Percentiles rank a stretch among this genome's conserved stretches.
These are phyloP conservation scores for Penicillium malachiteum DNA, from an alignment of 495 filamentous ascomycete species.

Conservation along the genomic window DNA sequence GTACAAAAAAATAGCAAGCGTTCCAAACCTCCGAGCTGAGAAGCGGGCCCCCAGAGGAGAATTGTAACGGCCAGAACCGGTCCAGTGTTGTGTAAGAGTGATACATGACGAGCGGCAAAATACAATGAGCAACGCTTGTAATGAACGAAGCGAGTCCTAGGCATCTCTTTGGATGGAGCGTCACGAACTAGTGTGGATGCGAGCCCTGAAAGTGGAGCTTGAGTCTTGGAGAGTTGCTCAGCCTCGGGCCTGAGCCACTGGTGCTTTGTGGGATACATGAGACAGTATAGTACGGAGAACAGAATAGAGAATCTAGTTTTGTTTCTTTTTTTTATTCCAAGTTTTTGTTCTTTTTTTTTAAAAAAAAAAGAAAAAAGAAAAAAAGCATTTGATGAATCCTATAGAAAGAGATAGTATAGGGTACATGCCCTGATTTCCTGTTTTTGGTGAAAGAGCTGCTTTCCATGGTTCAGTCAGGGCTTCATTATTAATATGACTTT, in stretches of 20 bases:
- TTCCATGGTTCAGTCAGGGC: constrained; percentile 19
- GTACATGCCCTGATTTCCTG: constrained; percentile 5
- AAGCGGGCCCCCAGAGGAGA: background rate
- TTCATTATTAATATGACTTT: constrained; percentile 17
- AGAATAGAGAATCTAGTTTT: background rate
- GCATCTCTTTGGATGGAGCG: constrained; percentile 23
- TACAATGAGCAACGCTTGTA: constrained; percentile 16
- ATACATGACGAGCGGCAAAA: constrained; percentile 9
- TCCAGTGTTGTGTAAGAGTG: constrained; percentile 11
- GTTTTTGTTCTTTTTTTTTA: no score
- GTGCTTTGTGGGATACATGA: background rate
- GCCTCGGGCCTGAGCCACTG: constrained; percentile 21
- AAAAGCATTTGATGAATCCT: no score
- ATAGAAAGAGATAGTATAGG: background rate
- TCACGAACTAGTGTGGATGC: constrained; percentile 28
- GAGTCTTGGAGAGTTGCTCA: constrained; percentile 20
- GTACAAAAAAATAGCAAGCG: constrained; percentile 5
- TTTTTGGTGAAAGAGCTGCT: constrained; percentile 6
- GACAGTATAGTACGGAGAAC: no score
- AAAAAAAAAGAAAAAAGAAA: no score
- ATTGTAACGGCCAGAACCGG: constrained; percentile 8
- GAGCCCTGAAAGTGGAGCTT: constrained; percentile 34
- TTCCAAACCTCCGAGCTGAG: constrained; percentile 6
- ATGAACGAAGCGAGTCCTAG: constrained; percentile 20
- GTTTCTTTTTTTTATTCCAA: background rate